Conservation (phyloP, 1,284 basidiomycete species). For the Kwoniella shivajii region DNA sequence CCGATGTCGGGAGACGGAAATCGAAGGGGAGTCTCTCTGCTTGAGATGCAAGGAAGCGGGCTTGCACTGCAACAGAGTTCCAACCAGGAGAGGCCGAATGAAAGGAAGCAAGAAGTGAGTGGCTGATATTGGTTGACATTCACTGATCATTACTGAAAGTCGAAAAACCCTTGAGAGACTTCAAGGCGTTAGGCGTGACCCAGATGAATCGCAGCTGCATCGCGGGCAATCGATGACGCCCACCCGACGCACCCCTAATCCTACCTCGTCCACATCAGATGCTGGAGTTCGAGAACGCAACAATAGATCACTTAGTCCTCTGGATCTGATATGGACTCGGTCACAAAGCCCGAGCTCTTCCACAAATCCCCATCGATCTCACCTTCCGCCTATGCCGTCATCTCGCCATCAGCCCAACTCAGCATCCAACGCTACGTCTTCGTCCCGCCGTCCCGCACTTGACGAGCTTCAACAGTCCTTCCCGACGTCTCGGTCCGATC, state of each 20-base stretch:
- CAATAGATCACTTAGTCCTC: not conserved
- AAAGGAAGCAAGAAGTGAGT: slow-evolving; percentile 14
- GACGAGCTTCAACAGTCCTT: not conserved
- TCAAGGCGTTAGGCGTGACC: not conserved
- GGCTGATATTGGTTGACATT: not conserved
- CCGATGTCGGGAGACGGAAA: not conserved
- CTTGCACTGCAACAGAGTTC: slow-evolving; percentile 1
- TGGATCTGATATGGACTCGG: slow-evolving; percentile 1
- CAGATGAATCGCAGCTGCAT: not conserved
- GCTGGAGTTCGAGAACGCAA: not conserved
- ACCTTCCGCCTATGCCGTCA: not conserved
- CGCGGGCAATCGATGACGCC: not conserved
- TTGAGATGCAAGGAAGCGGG: slow-evolving; percentile 4
- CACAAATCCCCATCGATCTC: not conserved
- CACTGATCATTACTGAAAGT: not conserved
- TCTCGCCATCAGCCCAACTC: not conserved
- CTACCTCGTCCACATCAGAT: not conserved
- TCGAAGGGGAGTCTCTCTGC: not conserved
- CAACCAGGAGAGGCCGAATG: slow-evolving; percentile 4
- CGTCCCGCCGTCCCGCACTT: not conserved
- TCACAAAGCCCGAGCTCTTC: not conserved
- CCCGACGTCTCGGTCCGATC: not conserved
- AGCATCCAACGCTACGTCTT: not conserved
- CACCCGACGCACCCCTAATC: not conserved
- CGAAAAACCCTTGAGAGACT: slow-evolving; percentile 11